These are phyloP conservation scores for Lichtheimia ornata DNA, from an alignment of 371 early-diverging fungal genomes.

Conservation along the genomic window DNA sequence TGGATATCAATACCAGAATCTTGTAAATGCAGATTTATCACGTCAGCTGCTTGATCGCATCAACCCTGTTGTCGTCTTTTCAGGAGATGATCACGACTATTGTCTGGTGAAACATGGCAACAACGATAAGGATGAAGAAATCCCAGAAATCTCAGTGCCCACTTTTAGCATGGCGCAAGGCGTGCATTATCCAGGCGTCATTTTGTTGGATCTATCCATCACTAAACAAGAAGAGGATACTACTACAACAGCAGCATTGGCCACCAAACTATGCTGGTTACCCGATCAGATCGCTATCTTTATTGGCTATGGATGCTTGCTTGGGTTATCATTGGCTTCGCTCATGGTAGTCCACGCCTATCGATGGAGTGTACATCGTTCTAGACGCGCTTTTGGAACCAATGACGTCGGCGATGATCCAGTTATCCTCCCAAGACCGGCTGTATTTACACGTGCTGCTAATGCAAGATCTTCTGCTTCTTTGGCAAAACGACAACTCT, in stretches of 20 bases:
- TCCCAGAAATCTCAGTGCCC: slow-evolving; percentile 47
- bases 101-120: slow-evolving; percentile 62
- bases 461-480: too few relatives aligned
- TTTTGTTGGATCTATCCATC: slow-evolving; percentile 27
- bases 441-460: too few relatives aligned
- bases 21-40: slow-evolving; percentile 60
- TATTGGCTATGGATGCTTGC: slow-evolving; percentile 30
- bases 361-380: neutral
- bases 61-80: slow-evolving; percentile 73
- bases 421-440: too few relatives aligned
- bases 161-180: slow-evolving; percentile 67
- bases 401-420: too few relatives aligned
- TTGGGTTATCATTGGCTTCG: slow-evolving; percentile 11
- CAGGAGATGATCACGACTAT: slow-evolving; percentile 94
- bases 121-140: slow-evolving; percentile 22
- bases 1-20: slow-evolving; percentile 88
- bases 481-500: too few relatives aligned
- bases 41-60: slow-evolving; percentile 58
- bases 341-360: slow-evolving; percentile 1
- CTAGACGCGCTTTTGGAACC: too few relatives aligned
- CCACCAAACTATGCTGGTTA: slow-evolving; percentile 36
- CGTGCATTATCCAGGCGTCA: slow-evolving; percentile 42
- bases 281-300: slow-evolving; percentile 42
- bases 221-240: neutral
- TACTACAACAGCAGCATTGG: slow-evolving; percentile 7